A percentile compares a stretch with the other conserved stretches of the same genome.
Evolutionary conservation across 2,329 filamentous ascomycete genomes (phyloP).

Genomic region (Arachnomyces sp.): DNA sequence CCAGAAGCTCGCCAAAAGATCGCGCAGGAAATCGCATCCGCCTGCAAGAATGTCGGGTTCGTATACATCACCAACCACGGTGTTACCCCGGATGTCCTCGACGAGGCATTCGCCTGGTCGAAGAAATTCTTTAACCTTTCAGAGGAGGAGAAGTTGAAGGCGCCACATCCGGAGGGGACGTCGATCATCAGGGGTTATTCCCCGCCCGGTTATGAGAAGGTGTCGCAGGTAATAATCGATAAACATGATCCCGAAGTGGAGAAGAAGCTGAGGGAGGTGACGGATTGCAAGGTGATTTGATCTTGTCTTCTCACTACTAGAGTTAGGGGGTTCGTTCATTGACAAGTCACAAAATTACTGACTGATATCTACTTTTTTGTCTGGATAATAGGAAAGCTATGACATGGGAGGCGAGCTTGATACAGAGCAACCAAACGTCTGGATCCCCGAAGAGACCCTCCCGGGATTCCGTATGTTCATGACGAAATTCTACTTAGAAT

Average conservation of each 20-base stretch:
- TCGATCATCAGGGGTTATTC: conserved; percentile 50
- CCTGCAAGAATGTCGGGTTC: conserved; percentile 40
- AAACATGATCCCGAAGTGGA: conserved; percentile 37
- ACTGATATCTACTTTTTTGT: not conserved
- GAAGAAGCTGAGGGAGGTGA: conserved; percentile 37
- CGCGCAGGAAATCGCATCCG: conserved; percentile 34
- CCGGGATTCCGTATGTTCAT: conserved; percentile 44
- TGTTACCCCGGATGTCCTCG: conserved; percentile 30
- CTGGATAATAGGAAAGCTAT: conserved; percentile 40
- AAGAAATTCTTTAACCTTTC: conserved; percentile 40
- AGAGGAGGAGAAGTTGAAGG: conserved; percentile 40
- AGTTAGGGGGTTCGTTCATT: not conserved
- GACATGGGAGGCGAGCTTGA: conserved; percentile 46
- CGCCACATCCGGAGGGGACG: conserved; percentile 43
- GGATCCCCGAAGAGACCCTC: conserved; percentile 39
- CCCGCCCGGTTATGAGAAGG: no score
- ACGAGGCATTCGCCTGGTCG: conserved; percentile 39
- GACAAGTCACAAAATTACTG: no score
- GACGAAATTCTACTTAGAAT: conserved; percentile 44
- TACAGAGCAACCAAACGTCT: conserved; percentile 42
- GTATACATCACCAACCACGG: conserved; percentile 44
- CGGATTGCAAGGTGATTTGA: conserved; percentile 44
- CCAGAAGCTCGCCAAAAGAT: conserved; percentile 23
- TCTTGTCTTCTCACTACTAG: not conserved
- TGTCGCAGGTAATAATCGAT: conserved; percentile 39